Evolutionary conservation across 2,329 filamentous ascomycete genomes (phyloP).

Genomic region (Colletotrichum sp.): DNA sequence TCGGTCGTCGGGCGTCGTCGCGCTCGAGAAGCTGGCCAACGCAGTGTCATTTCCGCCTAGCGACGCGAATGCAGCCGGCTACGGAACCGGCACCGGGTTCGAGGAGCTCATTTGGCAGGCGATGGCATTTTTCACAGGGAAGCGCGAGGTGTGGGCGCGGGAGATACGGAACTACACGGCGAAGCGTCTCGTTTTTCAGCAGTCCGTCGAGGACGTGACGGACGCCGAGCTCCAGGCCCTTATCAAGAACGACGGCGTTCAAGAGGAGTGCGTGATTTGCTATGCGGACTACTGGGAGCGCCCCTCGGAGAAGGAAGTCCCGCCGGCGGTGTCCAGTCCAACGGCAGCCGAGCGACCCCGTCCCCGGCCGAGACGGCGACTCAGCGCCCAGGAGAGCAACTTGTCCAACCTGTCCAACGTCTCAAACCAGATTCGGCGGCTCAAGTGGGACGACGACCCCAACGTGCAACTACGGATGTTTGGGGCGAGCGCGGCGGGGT

Average conservation of each 20-base stretch:
- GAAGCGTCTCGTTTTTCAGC: neutral
- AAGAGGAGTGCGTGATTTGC: neutral
- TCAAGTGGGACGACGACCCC: neutral
- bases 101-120: neutral
- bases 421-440: neutral
- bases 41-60: neutral
- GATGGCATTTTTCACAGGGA: neutral
- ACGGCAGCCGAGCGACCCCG: neutral
- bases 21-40: neutral
- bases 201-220: neutral
- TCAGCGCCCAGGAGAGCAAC: neutral
- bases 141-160: neutral
- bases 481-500: neutral
- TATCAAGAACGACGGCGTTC: neutral
- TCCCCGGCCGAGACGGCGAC: neutral
- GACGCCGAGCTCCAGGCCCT: neutral
- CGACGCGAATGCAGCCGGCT: neutral
- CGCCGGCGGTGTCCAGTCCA: neutral
- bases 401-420: neutral
- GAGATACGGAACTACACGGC: constrained; percentile 1
- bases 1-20: neutral
- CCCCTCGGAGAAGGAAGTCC: neutral
- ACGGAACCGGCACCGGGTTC: neutral
- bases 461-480: neutral
- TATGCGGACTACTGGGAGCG: neutral